phyloP scores from a whole-genome alignment of 2,329 filamentous ascomycete species.

The Endothia cerciana region DNA sequence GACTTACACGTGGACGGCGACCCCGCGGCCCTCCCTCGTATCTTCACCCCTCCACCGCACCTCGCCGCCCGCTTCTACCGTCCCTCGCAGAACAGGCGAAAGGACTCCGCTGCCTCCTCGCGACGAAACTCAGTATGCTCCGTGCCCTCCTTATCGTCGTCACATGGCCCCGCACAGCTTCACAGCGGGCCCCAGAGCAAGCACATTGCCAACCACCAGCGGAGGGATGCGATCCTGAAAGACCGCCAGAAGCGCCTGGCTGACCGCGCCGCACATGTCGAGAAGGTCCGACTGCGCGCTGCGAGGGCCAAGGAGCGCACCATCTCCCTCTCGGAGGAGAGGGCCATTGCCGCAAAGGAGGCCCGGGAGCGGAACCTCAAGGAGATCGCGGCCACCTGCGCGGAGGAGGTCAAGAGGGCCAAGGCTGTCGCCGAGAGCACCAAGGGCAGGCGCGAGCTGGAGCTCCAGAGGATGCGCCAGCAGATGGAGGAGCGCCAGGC shows the following conservation, averaged over 20 bases:
- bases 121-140: constrained; percentile 81
- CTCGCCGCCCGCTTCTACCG: constrained; percentile 80
- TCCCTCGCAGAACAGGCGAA: constrained; percentile 67
- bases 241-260: constrained; percentile 79
- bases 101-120: constrained; percentile 77
- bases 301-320: constrained; percentile 73
- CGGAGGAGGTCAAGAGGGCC: constrained; percentile 80
- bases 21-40: constrained; percentile 34
- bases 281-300: constrained; percentile 78
- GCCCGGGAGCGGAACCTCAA: constrained; percentile 80
- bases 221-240: constrained; percentile 79
- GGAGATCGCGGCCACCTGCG: constrained; percentile 79
- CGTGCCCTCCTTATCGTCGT: constrained; percentile 67
- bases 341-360: constrained; percentile 75
- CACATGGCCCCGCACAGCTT: constrained; percentile 59
- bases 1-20: constrained; percentile 23
- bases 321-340: constrained; percentile 71
- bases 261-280: constrained; percentile 79
- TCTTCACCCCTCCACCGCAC: constrained; percentile 71
- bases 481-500: constrained; percentile 82
- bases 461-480: constrained; percentile 68
- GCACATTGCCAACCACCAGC: constrained; percentile 77
- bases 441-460: constrained; percentile 78
- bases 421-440: constrained; percentile 83
- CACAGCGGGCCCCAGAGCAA: constrained; percentile 70